Percentiles rank a stretch among this genome's conserved stretches.
Evolutionary conservation across 305 asterid genomes (phyloP).

Genomic region (Fraxinus xanthoxyloides): DNA sequence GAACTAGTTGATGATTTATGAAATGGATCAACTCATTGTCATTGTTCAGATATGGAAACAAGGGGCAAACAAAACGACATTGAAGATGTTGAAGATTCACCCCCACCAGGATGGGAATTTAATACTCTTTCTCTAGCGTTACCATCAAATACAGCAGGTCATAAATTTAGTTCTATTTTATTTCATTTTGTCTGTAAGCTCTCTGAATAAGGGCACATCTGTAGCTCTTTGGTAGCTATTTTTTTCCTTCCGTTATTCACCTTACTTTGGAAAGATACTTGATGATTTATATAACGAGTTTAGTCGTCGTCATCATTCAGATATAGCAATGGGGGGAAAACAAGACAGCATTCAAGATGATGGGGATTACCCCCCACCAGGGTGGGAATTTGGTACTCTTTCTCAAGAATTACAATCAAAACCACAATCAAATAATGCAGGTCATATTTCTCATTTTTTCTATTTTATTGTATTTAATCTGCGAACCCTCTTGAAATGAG

Average conservation of each 20-base stretch:
- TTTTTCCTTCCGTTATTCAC: background rate
- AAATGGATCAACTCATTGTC: conserved; percentile 12
- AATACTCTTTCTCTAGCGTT: background rate
- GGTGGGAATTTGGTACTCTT: conserved; percentile 40
- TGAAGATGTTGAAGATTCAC: conserved; percentile 65
- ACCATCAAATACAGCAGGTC: conserved; percentile 1
- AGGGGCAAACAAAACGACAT: conserved; percentile 38
- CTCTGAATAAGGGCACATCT: background rate
- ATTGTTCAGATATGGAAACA: conserved; percentile 43
- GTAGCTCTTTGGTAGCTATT: background rate
- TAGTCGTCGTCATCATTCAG: conserved; percentile 28
- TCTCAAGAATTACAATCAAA: conserved; percentile 15
- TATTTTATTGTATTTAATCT: background rate
- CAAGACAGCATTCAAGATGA: conserved; percentile 28
- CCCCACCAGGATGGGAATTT: conserved; percentile 73
- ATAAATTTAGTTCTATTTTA: background rate
- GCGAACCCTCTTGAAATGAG: background rate
- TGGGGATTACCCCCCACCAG: conserved; percentile 73
- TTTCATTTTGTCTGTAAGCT: conserved; percentile 18
- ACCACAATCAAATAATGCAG: conserved; percentile 19
- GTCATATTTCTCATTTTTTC: background rate
- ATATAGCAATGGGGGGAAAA: conserved; percentile 37
- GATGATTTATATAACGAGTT: conserved; percentile 17
- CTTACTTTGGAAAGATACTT: conserved; percentile 5
- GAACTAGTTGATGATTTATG: conserved; percentile 16